These are phyloP conservation scores for Epichloe uncinata DNA, from an alignment of 2,329 filamentous ascomycete species.

Conservation along the genomic window DNA sequence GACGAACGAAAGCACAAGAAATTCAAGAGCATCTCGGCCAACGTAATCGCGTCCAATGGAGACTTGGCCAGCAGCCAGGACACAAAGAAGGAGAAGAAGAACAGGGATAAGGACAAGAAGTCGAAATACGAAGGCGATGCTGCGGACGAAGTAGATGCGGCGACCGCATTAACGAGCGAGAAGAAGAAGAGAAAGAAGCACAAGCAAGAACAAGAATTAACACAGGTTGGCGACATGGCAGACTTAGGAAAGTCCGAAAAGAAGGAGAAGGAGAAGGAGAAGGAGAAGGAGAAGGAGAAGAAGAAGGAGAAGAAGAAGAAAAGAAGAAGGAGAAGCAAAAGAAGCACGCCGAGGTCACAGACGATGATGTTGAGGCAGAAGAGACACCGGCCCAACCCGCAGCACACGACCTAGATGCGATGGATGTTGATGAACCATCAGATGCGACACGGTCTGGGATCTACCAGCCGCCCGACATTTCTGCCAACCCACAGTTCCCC, in stretches of 20 bases:
- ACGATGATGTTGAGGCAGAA: neutral
- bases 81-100: slow-evolving; percentile 21
- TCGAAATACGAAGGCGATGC: slow-evolving; percentile 1
- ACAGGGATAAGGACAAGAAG: slow-evolving; percentile 15
- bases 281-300: slow-evolving; percentile 4
- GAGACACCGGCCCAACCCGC: neutral
- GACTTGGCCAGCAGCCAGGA: slow-evolving; percentile 19
- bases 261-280: slow-evolving; percentile 7
- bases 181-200: slow-evolving; percentile 19
- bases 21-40: slow-evolving; percentile 31
- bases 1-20: slow-evolving; percentile 36
- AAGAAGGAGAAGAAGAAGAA: slow-evolving; percentile 1
- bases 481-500: slow-evolving; percentile 42
- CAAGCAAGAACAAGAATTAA: slow-evolving; percentile 14
- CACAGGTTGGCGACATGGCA: slow-evolving; percentile 3
- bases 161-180: slow-evolving; percentile 3
- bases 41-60: slow-evolving; percentile 10
- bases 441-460: slow-evolving; percentile 19
- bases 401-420: slow-evolving; percentile 14
- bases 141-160: neutral
- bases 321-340: slow-evolving; percentile 16
- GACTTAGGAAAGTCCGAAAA: slow-evolving; percentile 17
- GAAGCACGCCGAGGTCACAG: slow-evolving; percentile 14
- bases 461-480: slow-evolving; percentile 25
- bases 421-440: slow-evolving; percentile 26